Evolutionary conservation across 208 protist species (phyloP).

Genomic region (Leishmania braziliensis): DNA sequence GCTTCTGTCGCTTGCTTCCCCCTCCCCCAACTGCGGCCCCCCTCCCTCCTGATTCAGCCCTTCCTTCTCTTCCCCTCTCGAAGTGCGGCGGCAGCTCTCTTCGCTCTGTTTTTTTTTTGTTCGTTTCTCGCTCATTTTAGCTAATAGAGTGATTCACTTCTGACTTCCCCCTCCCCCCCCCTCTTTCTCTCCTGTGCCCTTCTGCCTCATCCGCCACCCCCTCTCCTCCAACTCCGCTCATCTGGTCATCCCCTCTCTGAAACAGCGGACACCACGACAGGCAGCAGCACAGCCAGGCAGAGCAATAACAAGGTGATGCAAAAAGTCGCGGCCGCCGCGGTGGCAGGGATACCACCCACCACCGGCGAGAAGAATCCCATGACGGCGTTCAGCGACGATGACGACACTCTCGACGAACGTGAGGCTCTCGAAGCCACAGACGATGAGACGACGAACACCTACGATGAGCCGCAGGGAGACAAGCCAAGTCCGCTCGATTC

Average conservation of each 20-base stretch:
- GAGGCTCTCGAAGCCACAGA: conserved; percentile 43
- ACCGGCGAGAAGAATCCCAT: neutral
- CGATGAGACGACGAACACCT: conserved; percentile 39
- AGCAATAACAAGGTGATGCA: conserved; percentile 16
- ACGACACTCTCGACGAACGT: conserved; percentile 6
- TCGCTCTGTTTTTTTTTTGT: neutral
- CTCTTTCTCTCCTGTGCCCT: neutral
- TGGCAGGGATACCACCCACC: neutral
- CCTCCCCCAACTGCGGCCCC: neutral
- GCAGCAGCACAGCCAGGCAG: conserved; percentile 32
- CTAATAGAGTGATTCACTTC: neutral
- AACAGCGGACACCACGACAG: conserved; percentile 30
- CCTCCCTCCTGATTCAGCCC: neutral
- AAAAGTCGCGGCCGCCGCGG: neutral
- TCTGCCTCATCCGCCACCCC: neutral
- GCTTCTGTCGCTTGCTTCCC: neutral
- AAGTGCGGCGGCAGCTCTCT: neutral
- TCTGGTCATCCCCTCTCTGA: neutral
- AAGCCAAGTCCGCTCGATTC: conserved; percentile 4
- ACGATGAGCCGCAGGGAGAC: conserved; percentile 30
- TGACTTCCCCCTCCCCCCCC: neutral
- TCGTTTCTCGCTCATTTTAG: neutral
- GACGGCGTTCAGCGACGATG: neutral
- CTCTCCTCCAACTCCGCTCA: neutral
- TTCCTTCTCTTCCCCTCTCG: neutral